A percentile compares a stretch with the other conserved stretches of the same genome.
Conservation (phyloP, 768 basidiomycete species). For the Suillus spraguei region DNA sequence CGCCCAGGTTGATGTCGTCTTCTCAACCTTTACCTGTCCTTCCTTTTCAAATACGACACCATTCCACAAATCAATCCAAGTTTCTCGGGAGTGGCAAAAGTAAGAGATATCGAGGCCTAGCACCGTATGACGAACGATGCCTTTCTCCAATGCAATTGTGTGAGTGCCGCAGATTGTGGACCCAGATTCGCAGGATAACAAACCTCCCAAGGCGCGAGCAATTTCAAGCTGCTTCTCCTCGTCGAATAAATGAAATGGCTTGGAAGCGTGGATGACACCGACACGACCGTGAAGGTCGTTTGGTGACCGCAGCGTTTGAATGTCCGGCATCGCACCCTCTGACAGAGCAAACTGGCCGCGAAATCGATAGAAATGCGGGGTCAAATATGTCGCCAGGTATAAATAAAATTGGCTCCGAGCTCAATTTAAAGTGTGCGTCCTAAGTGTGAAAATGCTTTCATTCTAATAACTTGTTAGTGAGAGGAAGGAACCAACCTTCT, state of each 20-base stretch:
- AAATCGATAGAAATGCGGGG: constrained; percentile 37
- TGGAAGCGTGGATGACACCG: constrained; percentile 47
- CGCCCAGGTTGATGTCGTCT: not conserved
- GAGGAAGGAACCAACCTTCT: constrained; percentile 24
- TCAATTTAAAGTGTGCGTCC: constrained; percentile 59
- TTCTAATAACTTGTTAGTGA: not conserved
- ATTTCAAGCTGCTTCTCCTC: constrained; percentile 20
- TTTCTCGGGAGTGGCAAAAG: constrained; percentile 19
- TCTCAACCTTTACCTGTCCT: constrained; percentile 8
- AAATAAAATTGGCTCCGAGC: constrained; percentile 50
- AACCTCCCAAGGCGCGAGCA: constrained; percentile 19
- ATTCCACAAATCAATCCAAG: constrained; percentile 20
- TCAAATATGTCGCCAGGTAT: constrained; percentile 58
- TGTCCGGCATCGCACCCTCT: constrained; percentile 23
- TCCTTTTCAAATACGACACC: constrained; percentile 11
- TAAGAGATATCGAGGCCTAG: constrained; percentile 17
- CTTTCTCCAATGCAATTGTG: constrained; percentile 11
- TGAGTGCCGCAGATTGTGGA: constrained; percentile 26
- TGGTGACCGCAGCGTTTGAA: constrained; percentile 40
- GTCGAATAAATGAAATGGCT: constrained; percentile 41
- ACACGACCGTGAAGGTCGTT: constrained; percentile 46
- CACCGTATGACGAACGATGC: not conserved
- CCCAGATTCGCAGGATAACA: constrained; percentile 23
- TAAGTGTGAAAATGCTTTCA: constrained; percentile 54
- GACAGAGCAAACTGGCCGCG: constrained; percentile 23